Evolutionary conservation across 192 early-diverging fungal genomes (phyloP).

Genomic region (Spizellomyces sp.): DNA sequence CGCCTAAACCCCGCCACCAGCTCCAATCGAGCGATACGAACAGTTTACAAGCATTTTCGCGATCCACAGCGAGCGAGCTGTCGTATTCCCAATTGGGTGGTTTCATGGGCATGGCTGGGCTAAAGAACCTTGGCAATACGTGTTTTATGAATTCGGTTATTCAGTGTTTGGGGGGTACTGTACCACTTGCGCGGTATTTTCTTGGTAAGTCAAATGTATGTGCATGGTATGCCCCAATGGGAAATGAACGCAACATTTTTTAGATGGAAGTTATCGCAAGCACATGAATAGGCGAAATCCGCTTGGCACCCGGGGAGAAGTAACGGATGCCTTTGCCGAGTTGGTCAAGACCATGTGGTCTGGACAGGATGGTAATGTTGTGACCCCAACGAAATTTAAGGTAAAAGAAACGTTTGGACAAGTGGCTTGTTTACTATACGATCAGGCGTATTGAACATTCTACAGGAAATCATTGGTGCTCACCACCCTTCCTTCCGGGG

Average conservation of each 20-base stretch:
- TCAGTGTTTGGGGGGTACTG: conserved; percentile 82
- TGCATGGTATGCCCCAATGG: background rate
- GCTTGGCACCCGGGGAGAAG: conserved; percentile 70
- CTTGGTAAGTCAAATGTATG: background rate
- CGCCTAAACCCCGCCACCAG: conserved; percentile 2
- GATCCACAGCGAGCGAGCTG: background rate
- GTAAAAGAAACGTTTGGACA: background rate
- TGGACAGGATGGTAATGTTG: conserved; percentile 69
- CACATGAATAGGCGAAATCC: conserved; percentile 69
- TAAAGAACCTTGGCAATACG: conserved; percentile 85
- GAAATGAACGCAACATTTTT: background rate
- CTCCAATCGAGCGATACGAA: background rate
- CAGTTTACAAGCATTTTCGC: background rate
- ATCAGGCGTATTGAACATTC: conserved; percentile 3
- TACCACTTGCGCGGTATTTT: conserved; percentile 56
- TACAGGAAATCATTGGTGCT: conserved; percentile 66
- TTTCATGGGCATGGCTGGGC: conserved; percentile 54
- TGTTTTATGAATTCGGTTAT: conserved; percentile 91
- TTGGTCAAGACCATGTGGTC: conserved; percentile 84
- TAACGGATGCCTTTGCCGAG: conserved; percentile 77
- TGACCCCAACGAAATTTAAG: conserved; percentile 75
- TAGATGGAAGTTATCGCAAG: conserved; percentile 53
- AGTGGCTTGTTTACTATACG: background rate
- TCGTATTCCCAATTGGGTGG: conserved; percentile 20
- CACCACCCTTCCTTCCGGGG: conserved; percentile 84